Evolutionary conservation across 2,329 filamentous ascomycete genomes (phyloP), one percentile per base, ranked within the genome.

Genomic region (Chaetomiaceae sp.): DNA sequence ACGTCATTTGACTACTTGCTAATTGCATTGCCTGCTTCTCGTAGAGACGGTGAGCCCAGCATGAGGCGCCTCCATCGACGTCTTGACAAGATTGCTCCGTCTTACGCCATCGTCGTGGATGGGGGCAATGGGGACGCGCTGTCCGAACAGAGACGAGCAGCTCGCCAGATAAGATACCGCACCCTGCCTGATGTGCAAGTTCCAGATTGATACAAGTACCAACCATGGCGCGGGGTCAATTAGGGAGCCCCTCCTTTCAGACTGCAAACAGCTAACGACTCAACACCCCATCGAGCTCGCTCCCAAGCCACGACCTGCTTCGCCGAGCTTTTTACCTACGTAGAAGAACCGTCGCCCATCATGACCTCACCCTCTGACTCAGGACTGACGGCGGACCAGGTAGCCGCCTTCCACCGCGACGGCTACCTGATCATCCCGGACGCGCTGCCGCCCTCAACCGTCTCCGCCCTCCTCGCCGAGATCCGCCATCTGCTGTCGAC

Each of bases 381-480:
- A 14, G 84, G 84, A 47, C 84, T 96, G 48, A 84, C 83, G 14
- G 66, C 80, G 35, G 73, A 78, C 26, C 89, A 96, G 62, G 69
- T 93, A 38, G 64, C 76, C 39, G 72, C 75, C 60, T 97, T 94
- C 73, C 65, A 84, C 57, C 72, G 78, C 41, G 87, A 97, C 70
- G 93, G 93, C 68, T 97, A 94, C 69, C 83, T 97, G 50, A 77
- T 97, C 59, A 78, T 98, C 58, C 87, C 86, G 1, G 68, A 84
- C 60, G 90, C 87, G 46, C 79, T 97, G 33, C 74, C 75, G 9
- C 73, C 75, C 0, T 63, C 74, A 1, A 87, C 84, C 15, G 79
- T 91, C 39, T 64, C 75, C 12, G 69, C 76, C 19, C 79, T 96
- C 3, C 78, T 96, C 15, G 65, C 68, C 50, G 88, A 94, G 67